Conservation (phyloP, 2,329 filamentous ascomycete species). For the Cadophora gregata region DNA sequence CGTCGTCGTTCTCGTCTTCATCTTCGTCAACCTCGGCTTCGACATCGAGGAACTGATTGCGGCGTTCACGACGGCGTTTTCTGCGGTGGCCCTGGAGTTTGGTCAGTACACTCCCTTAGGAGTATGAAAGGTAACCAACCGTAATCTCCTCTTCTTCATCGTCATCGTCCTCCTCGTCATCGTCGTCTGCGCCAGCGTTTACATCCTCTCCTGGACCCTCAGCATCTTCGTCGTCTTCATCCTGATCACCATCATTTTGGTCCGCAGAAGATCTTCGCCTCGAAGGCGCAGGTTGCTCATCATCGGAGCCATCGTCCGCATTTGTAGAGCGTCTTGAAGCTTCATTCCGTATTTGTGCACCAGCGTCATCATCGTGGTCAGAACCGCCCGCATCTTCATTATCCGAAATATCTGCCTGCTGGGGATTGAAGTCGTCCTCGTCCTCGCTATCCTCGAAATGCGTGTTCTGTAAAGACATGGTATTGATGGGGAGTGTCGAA, state of each 20-base stretch:
- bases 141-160: slow-evolving; percentile 71
- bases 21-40: slow-evolving; percentile 97
- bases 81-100: slow-evolving; percentile 66
- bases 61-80: slow-evolving; percentile 77
- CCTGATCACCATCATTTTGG: slow-evolving; percentile 52
- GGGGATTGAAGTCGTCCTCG: slow-evolving; percentile 90
- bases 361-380: slow-evolving; percentile 39
- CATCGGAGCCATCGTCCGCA: slow-evolving; percentile 53
- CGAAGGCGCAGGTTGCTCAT: slow-evolving; percentile 49
- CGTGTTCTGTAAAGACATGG: slow-evolving; percentile 40
- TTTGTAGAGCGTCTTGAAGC: slow-evolving; percentile 44
- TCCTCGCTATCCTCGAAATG: slow-evolving; percentile 66
- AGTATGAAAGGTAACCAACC: slow-evolving; percentile 43
- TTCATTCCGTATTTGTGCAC: slow-evolving; percentile 40
- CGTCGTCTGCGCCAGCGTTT: slow-evolving; percentile 43
- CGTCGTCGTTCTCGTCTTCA: slow-evolving; percentile 85
- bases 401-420: slow-evolving; percentile 74
- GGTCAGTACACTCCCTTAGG: slow-evolving; percentile 13
- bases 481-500: slow-evolving; percentile 19
- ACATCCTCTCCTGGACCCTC: slow-evolving; percentile 51
- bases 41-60: slow-evolving; percentile 92
- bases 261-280: slow-evolving; percentile 34
- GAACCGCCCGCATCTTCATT: slow-evolving; percentile 59
- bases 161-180: slow-evolving; percentile 57
- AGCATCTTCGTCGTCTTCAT: slow-evolving; percentile 49